These are phyloP conservation scores for Brassica juncea DNA, from an alignment of 345 rosid genomes.

Conservation along the genomic window DNA sequence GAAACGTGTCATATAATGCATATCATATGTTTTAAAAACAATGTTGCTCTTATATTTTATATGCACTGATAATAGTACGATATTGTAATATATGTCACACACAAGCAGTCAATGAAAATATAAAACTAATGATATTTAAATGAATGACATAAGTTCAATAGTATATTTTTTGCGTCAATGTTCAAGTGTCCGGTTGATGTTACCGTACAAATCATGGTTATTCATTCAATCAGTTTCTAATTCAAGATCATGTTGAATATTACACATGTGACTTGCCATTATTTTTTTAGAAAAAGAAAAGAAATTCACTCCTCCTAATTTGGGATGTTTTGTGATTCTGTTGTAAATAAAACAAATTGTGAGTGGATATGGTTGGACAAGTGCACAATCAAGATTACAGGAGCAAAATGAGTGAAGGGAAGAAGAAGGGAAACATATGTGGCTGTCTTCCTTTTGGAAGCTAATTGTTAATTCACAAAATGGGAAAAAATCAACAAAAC, in stretches of 20 bases:
- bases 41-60: neutral
- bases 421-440: conserved; percentile 3
- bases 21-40: neutral
- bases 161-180: neutral
- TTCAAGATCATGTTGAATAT: too few species aligned
- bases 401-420: conserved; percentile 26
- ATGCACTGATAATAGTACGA: neutral
- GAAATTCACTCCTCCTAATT: neutral
- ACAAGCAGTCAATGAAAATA: neutral
- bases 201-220: too few species aligned
- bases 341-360: neutral
- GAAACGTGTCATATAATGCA: neutral
- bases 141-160: neutral
- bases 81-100: neutral
- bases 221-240: too few species aligned
- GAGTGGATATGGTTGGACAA: neutral
- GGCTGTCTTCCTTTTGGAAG: conserved; percentile 13
- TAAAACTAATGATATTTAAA: neutral
- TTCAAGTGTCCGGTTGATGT: too few species aligned
- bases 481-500: neutral
- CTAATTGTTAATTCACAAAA: neutral
- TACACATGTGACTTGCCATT: too few species aligned
- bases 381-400: conserved; percentile 14
- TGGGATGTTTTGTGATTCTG: neutral
- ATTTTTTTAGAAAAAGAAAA: neutral